These are phyloP conservation scores for Aspergillus diversus DNA, from an alignment of 495 filamentous ascomycete genomes.

Conservation along the genomic window DNA sequence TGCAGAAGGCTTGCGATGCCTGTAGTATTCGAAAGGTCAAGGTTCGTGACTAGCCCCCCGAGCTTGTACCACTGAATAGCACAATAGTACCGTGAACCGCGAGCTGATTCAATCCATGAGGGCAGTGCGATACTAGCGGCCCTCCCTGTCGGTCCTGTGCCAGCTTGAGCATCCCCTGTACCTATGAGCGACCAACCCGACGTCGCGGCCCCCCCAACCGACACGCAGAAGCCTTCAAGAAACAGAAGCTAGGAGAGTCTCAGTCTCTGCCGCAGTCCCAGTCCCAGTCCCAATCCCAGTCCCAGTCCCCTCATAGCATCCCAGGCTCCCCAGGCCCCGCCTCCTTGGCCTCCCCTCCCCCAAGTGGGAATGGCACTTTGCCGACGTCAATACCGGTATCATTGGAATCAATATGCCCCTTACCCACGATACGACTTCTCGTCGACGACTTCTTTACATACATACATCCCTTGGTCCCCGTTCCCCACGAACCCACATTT, in stretches of 20 bases:
- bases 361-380: slow-evolving; percentile 22
- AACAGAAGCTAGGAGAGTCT: slow-evolving; percentile 55
- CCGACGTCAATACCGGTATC: slow-evolving; percentile 41
- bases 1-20: slow-evolving; percentile 82
- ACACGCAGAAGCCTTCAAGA: slow-evolving; percentile 82
- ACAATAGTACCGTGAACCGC: background rate
- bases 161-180: slow-evolving; percentile 81
- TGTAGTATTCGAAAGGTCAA: slow-evolving; percentile 87
- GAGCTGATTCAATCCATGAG: slow-evolving; percentile 5
- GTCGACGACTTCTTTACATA: slow-evolving; percentile 90
- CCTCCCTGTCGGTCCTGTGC: slow-evolving; percentile 81
- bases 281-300: background rate
- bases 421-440: slow-evolving; percentile 65
- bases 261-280: slow-evolving; percentile 3
- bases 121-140: slow-evolving; percentile 77
- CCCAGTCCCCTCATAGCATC: slow-evolving; percentile 29
- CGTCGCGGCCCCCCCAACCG: slow-evolving; percentile 84
- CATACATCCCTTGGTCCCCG: slow-evolving; percentile 82
- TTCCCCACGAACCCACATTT: slow-evolving; percentile 88
- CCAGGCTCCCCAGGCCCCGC: slow-evolving; percentile 32
- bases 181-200: slow-evolving; percentile 75
- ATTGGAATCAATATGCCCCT: slow-evolving; percentile 76
- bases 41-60: slow-evolving; percentile 44
- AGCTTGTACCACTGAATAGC: slow-evolving; percentile 1
- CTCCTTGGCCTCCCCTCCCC: slow-evolving; percentile 29